Percentiles rank a stretch among this genome's conserved stretches.
Conservation (phyloP, 208 protist species). For the Trypanosoma platydactyli region DNA sequence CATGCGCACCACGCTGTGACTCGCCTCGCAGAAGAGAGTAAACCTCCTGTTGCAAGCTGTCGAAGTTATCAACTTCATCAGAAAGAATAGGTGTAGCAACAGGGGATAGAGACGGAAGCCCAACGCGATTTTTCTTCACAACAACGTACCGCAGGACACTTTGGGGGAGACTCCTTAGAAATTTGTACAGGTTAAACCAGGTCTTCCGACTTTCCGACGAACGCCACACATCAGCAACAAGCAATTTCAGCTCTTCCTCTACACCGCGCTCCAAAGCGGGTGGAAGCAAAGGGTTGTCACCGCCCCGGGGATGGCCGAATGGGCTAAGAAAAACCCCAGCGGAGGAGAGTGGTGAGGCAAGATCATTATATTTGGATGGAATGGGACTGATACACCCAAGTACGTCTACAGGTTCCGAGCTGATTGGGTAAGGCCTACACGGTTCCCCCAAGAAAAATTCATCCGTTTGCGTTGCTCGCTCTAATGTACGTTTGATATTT, state of each 20-base stretch:
- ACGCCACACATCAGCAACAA: not conserved
- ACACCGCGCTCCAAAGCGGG: constrained; percentile 9
- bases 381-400: constrained; percentile 28
- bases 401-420: not conserved
- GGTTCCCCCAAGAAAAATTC: not conserved
- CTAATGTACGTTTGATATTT: not conserved
- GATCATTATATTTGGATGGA: not conserved
- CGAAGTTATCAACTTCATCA: not conserved
- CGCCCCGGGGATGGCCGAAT: not conserved
- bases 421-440: not conserved
- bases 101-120: not conserved
- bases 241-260: constrained; percentile 5
- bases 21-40: constrained; percentile 10
- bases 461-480: constrained; percentile 20
- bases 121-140: constrained; percentile 1
- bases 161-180: constrained; percentile 9
- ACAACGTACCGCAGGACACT: constrained; percentile 1
- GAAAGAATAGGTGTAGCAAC: too few species aligned
- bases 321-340: not conserved
- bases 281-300: not conserved
- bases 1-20: not conserved
- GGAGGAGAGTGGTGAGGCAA: constrained; percentile 12
- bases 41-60: constrained; percentile 10
- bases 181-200: constrained; percentile 26
- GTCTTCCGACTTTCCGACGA: not conserved